Conservation (phyloP, 73 alveolate genomes). For the Paramecium sexaurelia region DNA sequence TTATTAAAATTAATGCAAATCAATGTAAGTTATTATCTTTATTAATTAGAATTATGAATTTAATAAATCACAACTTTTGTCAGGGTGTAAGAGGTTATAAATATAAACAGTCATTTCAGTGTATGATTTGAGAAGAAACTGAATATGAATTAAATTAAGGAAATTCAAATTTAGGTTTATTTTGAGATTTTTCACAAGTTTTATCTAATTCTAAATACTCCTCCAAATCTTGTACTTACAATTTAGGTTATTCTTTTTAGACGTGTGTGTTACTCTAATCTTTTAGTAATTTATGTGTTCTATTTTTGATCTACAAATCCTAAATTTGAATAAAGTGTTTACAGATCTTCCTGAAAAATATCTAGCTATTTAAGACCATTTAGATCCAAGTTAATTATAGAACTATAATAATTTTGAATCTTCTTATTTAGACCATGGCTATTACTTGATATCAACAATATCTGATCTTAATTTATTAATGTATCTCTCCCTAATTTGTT, state of each 20-base stretch:
- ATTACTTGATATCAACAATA: neutral
- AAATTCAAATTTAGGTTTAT: constrained; percentile 1
- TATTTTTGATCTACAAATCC: constrained; percentile 21
- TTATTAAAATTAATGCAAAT: neutral
- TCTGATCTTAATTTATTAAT: constrained; percentile 82
- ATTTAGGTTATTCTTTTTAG: neutral
- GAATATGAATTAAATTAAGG: neutral
- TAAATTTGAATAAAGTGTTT: neutral
- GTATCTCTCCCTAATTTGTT: constrained; percentile 97
- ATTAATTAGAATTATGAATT: neutral
- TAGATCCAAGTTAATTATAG: neutral
- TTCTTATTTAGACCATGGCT: constrained; percentile 11
- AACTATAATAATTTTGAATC: neutral
- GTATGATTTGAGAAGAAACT: neutral
- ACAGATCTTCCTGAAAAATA: neutral
- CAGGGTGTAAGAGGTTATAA: neutral
- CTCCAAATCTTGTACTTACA: neutral
- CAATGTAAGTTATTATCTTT: neutral
- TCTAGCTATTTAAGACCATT: neutral
- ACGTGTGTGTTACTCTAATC: neutral
- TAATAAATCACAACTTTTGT: neutral
- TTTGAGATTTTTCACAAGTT: neutral
- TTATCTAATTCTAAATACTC: neutral
- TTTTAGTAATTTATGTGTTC: neutral
- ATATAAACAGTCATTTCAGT: neutral